Evolutionary conservation across 192 early-diverging fungal species (phyloP), one percentile per base, ranked within the genome.

Genomic region (Glomus cerebriforme): DNA sequence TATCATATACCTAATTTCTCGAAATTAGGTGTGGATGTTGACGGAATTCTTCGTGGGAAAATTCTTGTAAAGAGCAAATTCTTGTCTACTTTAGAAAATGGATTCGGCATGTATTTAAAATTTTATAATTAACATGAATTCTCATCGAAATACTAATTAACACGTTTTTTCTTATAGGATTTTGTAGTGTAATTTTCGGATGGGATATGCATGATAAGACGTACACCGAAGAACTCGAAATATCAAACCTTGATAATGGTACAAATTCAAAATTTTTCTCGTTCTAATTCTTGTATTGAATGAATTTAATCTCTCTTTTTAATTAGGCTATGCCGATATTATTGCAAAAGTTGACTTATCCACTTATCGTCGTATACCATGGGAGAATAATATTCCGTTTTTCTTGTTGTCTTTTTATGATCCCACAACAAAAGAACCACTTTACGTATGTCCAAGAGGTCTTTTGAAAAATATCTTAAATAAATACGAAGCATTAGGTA

Each of bases 121-220:
- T 54, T 0, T 22, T 22, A 54, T 54, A 22, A 22, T 22, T 22
- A 2, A 54, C 19, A n/a, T 54, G 6, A 7, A 22, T 54, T 54
- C 49, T 54, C 19, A 22, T 49, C 19, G 49, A 19, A 0, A 54
- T 54, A 19, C 49, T 3, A 22, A 54, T 54, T 54, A 22, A 54
- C 49, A 54, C 22, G 17, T 26, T 34, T 7, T 8, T 12, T 69
- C 79, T 15, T 31, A 70, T 65, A 92, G 92, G 92, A 1, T 94
- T 95, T 76, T 94, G 93, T 79, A 91, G 87, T 19, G 91, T 93
- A n/a, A 84, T 93, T 34, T 93, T 92, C 81, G 88, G 89, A 10
- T 95, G 94, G 93, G 94, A 95, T 78, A 88, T 92, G 81, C 92
- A 92, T 74, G 94, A 95, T 82, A 81, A 86, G 65, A 74, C 85